Conservation (phyloP, 2,329 filamentous ascomycete species). For the Fusarium albosuccineum region DNA sequence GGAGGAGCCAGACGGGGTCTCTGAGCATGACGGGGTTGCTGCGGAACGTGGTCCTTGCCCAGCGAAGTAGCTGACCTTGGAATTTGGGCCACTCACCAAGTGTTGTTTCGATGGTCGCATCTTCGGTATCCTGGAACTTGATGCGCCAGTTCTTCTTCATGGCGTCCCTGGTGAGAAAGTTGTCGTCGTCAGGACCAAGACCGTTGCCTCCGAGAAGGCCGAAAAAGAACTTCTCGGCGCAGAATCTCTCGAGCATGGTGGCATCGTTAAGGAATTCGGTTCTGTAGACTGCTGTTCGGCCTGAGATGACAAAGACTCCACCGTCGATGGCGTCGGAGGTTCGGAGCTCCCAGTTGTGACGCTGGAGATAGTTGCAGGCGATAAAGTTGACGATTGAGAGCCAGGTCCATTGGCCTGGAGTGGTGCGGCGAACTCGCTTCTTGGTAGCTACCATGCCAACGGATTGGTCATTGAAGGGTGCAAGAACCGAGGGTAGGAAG, state of each 20-base stretch:
- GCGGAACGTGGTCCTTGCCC: conserved; percentile 70
- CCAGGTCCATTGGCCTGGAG: conserved; percentile 44
- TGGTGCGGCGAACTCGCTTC: conserved; percentile 63
- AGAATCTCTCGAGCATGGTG: conserved; percentile 59
- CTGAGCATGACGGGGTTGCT: conserved; percentile 65
- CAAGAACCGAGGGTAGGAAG: conserved; percentile 59
- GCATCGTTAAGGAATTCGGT: conserved; percentile 61
- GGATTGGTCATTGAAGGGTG: conserved; percentile 57
- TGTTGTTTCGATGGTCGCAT: conserved; percentile 64
- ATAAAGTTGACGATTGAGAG: conserved; percentile 65
- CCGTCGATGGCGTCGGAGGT: conserved; percentile 69
- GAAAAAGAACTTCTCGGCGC: conserved; percentile 65
- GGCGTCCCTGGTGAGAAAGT: conserved; percentile 69
- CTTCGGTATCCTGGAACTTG: conserved; percentile 64
- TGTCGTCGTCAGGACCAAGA: conserved; percentile 69
- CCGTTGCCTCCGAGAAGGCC: conserved; percentile 52
- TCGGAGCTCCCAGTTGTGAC: conserved; percentile 73
- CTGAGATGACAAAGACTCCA: conserved; percentile 70
- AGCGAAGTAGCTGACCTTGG: conserved; percentile 65
- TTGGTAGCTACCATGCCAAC: conserved; percentile 70
- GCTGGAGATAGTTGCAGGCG: conserved; percentile 69
- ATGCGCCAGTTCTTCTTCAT: conserved; percentile 65
- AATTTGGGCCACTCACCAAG: conserved; percentile 66
- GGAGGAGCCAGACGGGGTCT: conserved; percentile 50
- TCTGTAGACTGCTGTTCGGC: conserved; percentile 66